Evolutionary conservation across 2,329 filamentous ascomycete species (phyloP).

Genomic region (Seiridium unicorne): DNA sequence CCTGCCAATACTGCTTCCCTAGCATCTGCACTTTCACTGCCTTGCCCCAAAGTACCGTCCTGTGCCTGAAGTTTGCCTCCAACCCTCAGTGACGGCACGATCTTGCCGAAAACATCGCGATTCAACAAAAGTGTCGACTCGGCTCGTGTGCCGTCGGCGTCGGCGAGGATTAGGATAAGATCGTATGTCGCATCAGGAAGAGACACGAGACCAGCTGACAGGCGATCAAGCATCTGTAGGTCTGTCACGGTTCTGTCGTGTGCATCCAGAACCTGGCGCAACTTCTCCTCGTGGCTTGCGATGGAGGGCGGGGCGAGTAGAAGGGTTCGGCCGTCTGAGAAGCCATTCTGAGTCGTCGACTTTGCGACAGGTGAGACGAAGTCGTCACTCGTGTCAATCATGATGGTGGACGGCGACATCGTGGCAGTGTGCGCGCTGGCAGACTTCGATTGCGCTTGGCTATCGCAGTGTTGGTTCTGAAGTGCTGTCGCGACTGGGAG

Average conservation of each 20-base stretch:
- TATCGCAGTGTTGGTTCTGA: not conserved
- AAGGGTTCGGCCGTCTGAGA: constrained; percentile 57
- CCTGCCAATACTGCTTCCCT: constrained; percentile 86
- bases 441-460: not conserved
- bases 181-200: constrained; percentile 80
- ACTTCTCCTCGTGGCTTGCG: constrained; percentile 76
- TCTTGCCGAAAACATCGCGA: constrained; percentile 64
- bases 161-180: constrained; percentile 78
- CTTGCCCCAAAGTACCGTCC: constrained; percentile 56
- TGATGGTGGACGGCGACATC: constrained; percentile 53
- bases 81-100: constrained; percentile 70
- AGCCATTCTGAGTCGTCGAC: constrained; percentile 15
- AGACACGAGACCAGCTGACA: constrained; percentile 76
- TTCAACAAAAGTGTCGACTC: constrained; percentile 66
- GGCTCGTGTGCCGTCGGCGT: constrained; percentile 64
- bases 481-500: not conserved
- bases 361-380: constrained; percentile 17
- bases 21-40: constrained; percentile 45
- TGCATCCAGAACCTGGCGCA: constrained; percentile 67
- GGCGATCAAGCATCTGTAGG: constrained; percentile 95
- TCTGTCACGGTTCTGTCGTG: constrained; percentile 79
- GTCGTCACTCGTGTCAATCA: constrained; percentile 26
- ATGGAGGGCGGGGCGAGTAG: constrained; percentile 89
- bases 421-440: constrained; percentile 11
- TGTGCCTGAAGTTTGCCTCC: constrained; percentile 69